A percentile compares a stretch with the other conserved stretches of the same genome.
phyloP scores from a whole-genome alignment of 129 eudicot species.

The Logfia minima region DNA sequence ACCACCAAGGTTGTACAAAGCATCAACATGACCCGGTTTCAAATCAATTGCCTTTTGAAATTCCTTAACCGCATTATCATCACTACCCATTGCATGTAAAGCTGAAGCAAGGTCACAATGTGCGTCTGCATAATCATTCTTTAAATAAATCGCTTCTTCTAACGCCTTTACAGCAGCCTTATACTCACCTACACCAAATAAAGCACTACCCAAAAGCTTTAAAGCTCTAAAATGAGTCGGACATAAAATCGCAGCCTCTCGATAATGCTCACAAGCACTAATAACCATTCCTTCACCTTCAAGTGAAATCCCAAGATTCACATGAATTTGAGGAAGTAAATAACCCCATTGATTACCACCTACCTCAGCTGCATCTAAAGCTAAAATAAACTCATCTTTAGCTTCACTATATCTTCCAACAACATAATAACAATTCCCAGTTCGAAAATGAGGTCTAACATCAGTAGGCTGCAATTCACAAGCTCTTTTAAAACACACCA shows the following conservation, averaged over 20 bases:
- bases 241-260: constrained; percentile 97
- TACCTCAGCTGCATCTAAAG: constrained; percentile 88
- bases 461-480: constrained; percentile 93
- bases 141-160: constrained; percentile 92
- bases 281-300: constrained; percentile 96
- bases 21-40: constrained; percentile 96
- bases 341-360: constrained; percentile 94
- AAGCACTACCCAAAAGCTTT: constrained; percentile 96
- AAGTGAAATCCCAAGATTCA: constrained; percentile 85
- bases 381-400: constrained; percentile 73
- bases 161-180: constrained; percentile 93
- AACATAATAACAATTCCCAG: constrained; percentile 89
- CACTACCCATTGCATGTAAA: constrained; percentile 86
- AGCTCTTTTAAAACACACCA: constrained; percentile 83
- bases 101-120: constrained; percentile 98
- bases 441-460: constrained; percentile 89
- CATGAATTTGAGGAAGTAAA: constrained; percentile 96
- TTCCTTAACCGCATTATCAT: constrained; percentile 85
- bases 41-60: constrained; percentile 95
- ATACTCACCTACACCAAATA: constrained; percentile 94
- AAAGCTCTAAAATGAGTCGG: constrained; percentile 98
- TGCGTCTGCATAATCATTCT: constrained; percentile 90
- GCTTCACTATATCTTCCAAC: constrained; percentile 62
- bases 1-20: constrained; percentile 90
- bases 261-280: constrained; percentile 97